Percentiles rank a stretch among this genome's conserved stretches.
Evolutionary conservation across 2,329 filamentous ascomycete species (phyloP).

Genomic region (Hypoxylon sp.): DNA sequence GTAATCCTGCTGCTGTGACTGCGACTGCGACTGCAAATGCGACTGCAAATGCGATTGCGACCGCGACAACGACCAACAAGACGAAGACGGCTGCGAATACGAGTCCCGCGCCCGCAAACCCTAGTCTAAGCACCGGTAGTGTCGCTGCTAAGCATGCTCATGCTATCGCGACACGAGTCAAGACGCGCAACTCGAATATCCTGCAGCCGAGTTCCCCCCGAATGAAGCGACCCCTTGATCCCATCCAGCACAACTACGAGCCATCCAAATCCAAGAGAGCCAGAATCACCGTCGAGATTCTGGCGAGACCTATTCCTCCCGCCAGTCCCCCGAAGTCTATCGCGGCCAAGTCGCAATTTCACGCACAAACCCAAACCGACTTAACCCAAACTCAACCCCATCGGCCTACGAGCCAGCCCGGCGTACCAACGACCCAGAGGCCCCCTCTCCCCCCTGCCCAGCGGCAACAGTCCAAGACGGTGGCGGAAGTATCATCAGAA

Average conservation of each 20-base stretch:
- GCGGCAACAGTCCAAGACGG: slow-evolving; percentile 36
- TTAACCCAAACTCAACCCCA: background rate
- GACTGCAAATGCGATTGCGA: background rate
- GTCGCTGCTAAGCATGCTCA: slow-evolving; percentile 35
- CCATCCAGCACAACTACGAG: slow-evolving; percentile 55
- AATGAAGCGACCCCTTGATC: slow-evolving; percentile 59
- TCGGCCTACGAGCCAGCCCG: slow-evolving; percentile 25
- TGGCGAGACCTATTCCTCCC: slow-evolving; percentile 44
- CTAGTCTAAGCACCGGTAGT: slow-evolving; percentile 23
- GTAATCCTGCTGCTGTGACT: slow-evolving; percentile 7
- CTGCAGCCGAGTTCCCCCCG: slow-evolving; percentile 48
- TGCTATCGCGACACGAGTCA: slow-evolving; percentile 35
- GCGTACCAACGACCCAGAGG: slow-evolving; percentile 38
- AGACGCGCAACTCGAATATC: slow-evolving; percentile 42
- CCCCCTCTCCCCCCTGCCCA: slow-evolving; percentile 38
- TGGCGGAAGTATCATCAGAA: slow-evolving; percentile 38
- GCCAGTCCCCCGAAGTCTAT: slow-evolving; percentile 40
- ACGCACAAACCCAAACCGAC: slow-evolving; percentile 7
- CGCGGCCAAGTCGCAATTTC: slow-evolving; percentile 39
- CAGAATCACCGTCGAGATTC: slow-evolving; percentile 62
- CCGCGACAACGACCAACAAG: background rate
- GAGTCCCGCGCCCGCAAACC: background rate
- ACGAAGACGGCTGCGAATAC: background rate
- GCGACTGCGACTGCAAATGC: background rate
- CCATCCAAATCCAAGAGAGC: slow-evolving; percentile 57